phyloP scores from a whole-genome alignment of 257 asterid genomes.

The Schizonepeta tenuifolia region DNA sequence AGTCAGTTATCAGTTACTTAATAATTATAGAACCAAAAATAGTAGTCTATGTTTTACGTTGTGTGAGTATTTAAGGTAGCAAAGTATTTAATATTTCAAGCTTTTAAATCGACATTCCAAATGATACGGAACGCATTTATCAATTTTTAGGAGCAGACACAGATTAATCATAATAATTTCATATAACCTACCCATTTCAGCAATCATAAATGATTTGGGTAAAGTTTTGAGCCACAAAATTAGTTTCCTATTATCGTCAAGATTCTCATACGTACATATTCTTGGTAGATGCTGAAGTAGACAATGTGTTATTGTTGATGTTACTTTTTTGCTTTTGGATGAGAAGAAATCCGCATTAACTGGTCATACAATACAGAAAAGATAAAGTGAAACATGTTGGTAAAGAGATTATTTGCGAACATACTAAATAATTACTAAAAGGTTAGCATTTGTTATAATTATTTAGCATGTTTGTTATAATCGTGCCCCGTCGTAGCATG shows the following conservation, averaged over 20 bases:
- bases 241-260: background rate
- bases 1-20: constrained; percentile 5
- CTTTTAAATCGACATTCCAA: background rate
- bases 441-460: too few relatives aligned
- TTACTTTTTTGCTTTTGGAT: too few relatives aligned
- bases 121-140: background rate
- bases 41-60: background rate
- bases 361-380: too few relatives aligned
- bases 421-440: too few relatives aligned
- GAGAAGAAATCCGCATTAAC: too few relatives aligned
- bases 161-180: background rate
- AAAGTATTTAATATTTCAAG: background rate
- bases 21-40: constrained; percentile 11
- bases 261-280: background rate
- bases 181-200: constrained; percentile 1
- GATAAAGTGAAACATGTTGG: too few relatives aligned
- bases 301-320: background rate
- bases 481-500: too few relatives aligned
- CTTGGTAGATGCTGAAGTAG: background rate
- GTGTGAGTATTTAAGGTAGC: constrained; percentile 13
- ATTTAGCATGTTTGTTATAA: too few relatives aligned
- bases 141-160: background rate
- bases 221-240: background rate
- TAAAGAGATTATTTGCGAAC: too few relatives aligned
- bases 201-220: background rate